Evolutionary conservation across 1,139 yeast species (phyloP).

Genomic region (Kurtzmaniella quercitrusa): DNA sequence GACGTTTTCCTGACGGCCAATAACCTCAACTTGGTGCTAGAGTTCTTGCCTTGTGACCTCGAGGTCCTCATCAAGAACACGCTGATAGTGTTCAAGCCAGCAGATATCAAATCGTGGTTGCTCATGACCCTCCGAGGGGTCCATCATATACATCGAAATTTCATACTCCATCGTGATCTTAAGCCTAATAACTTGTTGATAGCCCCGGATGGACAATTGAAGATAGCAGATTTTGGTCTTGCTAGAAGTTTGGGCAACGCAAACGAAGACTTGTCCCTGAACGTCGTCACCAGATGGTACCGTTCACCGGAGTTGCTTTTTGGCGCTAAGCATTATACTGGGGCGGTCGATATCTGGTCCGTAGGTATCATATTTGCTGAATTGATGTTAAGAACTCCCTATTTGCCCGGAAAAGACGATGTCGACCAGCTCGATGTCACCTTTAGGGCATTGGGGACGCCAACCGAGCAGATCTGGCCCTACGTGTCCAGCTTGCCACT

Average conservation of each 20-base stretch:
- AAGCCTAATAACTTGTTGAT: slow-evolving; percentile 79
- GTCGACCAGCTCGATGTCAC: slow-evolving; percentile 86
- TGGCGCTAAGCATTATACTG: slow-evolving; percentile 86
- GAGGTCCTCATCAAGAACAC: slow-evolving; percentile 87
- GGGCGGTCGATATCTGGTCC: slow-evolving; percentile 91
- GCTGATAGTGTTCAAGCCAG: slow-evolving; percentile 69
- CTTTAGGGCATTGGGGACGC: slow-evolving; percentile 92
- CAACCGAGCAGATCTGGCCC: slow-evolving; percentile 91
- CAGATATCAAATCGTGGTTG: slow-evolving; percentile 91
- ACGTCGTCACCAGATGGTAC: slow-evolving; percentile 97
- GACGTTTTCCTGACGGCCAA: slow-evolving; percentile 77
- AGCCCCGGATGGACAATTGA: slow-evolving; percentile 82
- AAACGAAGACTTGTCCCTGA: slow-evolving; percentile 79
- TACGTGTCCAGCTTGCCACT: slow-evolving; percentile 76
- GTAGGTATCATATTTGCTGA: slow-evolving; percentile 96
- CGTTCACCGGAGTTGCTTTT: slow-evolving; percentile 89
- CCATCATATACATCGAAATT: slow-evolving; percentile 91
- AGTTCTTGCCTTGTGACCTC: slow-evolving; percentile 85
- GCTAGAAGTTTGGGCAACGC: slow-evolving; percentile 81
- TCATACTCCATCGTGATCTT: slow-evolving; percentile 83
- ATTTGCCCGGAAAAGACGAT: slow-evolving; percentile 89
- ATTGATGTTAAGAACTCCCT: slow-evolving; percentile 90
- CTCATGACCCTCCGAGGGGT: slow-evolving; percentile 91
- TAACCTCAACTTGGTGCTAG: slow-evolving; percentile 81
- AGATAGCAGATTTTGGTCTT: slow-evolving; percentile 95